Evolutionary conservation across 2,329 filamentous ascomycete species (phyloP).

Genomic region (Phoma sp.): DNA sequence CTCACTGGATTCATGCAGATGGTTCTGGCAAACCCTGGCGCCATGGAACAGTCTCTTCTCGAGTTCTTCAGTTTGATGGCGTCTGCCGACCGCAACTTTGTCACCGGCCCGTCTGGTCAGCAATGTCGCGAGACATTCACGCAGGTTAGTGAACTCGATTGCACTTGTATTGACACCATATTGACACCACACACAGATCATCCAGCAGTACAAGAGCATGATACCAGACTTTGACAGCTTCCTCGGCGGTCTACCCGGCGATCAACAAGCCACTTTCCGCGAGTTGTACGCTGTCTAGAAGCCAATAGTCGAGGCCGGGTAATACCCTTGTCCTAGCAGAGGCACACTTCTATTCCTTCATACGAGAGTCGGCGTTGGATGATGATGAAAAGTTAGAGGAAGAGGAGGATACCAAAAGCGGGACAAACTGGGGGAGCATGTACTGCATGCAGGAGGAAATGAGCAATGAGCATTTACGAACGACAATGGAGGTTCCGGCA

Average conservation of each 20-base stretch:
- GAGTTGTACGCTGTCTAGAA: conserved; percentile 49
- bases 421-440: conserved; percentile 5
- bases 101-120: conserved; percentile 64
- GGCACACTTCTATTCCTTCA: conserved; percentile 21
- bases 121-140: conserved; percentile 71
- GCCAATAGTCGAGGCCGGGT: not conserved
- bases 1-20: conserved; percentile 89
- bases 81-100: conserved; percentile 64
- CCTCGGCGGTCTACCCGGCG: conserved; percentile 54
- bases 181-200: conserved; percentile 49
- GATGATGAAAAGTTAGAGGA: conserved; percentile 27
- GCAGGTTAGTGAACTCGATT: conserved; percentile 57
- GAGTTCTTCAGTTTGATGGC: conserved; percentile 87
- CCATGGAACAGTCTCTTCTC: conserved; percentile 84
- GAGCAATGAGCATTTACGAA: conserved; percentile 34
- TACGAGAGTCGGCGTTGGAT: conserved; percentile 36
- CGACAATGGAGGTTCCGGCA: conserved; percentile 30
- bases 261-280: conserved; percentile 53
- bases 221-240: conserved; percentile 62
- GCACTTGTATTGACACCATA: not conserved
- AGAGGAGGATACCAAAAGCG: conserved; percentile 34
- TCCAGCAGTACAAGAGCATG: conserved; percentile 61
- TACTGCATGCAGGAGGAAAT: conserved; percentile 11
- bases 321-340: not conserved
- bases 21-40: conserved; percentile 84